Evolutionary conservation across 179 eudicot species (phyloP).

Genomic region (Vitellaria paradoxa): DNA sequence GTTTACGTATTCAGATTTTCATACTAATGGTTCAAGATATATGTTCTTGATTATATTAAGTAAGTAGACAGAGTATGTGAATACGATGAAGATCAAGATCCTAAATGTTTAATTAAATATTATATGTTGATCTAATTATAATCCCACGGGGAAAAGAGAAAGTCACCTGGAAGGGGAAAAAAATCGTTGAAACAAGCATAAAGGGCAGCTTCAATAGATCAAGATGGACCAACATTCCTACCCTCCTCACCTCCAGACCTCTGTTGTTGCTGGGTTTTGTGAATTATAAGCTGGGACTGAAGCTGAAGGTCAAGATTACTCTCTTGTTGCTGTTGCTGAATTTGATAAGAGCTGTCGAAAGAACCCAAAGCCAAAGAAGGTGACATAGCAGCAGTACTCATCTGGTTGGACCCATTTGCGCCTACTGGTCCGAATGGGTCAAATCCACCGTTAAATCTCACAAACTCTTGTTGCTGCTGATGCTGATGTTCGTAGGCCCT

Average conservation of each 20-base stretch:
- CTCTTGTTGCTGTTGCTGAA: slow-evolving; percentile 29
- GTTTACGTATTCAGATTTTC: too few species aligned
- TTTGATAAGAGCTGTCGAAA: slow-evolving; percentile 32
- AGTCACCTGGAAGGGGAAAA: too few species aligned
- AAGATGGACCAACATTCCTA: slow-evolving; percentile 26
- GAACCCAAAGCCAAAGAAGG: slow-evolving; percentile 3
- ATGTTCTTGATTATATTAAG: too few species aligned
- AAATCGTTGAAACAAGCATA: too few species aligned
- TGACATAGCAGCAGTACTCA: slow-evolving; percentile 5
- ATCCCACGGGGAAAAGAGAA: too few species aligned
- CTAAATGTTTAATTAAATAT: too few species aligned
- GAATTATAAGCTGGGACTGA: slow-evolving; percentile 34
- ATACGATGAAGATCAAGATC: too few species aligned
- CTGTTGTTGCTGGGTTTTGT: slow-evolving; percentile 5
- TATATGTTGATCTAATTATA: too few species aligned
- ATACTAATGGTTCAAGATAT: too few species aligned
- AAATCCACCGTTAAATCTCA: slow-evolving; percentile 35
- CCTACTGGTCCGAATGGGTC: slow-evolving; percentile 20
- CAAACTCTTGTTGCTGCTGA: slow-evolving; percentile 46
- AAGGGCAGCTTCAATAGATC: not conserved
- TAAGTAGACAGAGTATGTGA: too few species aligned
- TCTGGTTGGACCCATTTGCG: slow-evolving; percentile 39
- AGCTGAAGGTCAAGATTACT: slow-evolving; percentile 24
- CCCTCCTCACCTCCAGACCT: slow-evolving; percentile 36
- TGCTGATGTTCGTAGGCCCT: slow-evolving; percentile 21